phyloP scores from a whole-genome alignment of 2,329 filamentous ascomycete genomes.

The Hymenoscyphus linearis region DNA sequence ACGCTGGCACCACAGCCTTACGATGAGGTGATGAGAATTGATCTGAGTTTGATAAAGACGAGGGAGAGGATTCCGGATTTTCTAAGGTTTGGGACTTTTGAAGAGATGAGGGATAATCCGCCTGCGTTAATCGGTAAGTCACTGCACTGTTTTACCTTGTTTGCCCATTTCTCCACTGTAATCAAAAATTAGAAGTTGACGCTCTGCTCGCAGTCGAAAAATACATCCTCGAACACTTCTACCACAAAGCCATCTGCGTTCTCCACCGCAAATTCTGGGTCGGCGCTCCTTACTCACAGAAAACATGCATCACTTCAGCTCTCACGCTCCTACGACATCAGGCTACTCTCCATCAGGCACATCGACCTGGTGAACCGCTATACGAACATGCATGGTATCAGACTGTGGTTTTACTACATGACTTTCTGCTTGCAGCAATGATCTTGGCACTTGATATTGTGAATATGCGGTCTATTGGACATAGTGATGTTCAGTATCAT shows the following conservation, averaged over 20 bases:
- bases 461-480: constrained; percentile 8
- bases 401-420: constrained; percentile 51
- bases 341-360: constrained; percentile 42
- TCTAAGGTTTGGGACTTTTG: constrained; percentile 44
- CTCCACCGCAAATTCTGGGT: constrained; percentile 51
- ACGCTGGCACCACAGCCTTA: constrained; percentile 44
- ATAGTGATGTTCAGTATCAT: constrained; percentile 9
- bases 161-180: background rate
- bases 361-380: constrained; percentile 50
- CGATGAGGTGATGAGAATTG: constrained; percentile 44
- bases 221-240: constrained; percentile 46
- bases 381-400: constrained; percentile 51
- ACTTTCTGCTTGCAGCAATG: constrained; percentile 58
- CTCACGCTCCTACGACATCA: constrained; percentile 45
- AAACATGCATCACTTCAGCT: constrained; percentile 45
- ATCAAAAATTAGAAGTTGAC: background rate
- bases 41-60: constrained; percentile 40
- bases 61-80: constrained; percentile 43
- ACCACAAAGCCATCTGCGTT: constrained; percentile 50
- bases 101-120: constrained; percentile 44
- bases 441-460: constrained; percentile 47
- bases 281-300: constrained; percentile 44
- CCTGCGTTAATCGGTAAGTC: constrained; percentile 34
- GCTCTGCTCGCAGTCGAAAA: constrained; percentile 40
- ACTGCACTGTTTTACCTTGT: background rate